These are phyloP conservation scores for Boletus pseudo-olivaceus DNA, from an alignment of 768 basidiomycete species.

Conservation along the genomic window DNA sequence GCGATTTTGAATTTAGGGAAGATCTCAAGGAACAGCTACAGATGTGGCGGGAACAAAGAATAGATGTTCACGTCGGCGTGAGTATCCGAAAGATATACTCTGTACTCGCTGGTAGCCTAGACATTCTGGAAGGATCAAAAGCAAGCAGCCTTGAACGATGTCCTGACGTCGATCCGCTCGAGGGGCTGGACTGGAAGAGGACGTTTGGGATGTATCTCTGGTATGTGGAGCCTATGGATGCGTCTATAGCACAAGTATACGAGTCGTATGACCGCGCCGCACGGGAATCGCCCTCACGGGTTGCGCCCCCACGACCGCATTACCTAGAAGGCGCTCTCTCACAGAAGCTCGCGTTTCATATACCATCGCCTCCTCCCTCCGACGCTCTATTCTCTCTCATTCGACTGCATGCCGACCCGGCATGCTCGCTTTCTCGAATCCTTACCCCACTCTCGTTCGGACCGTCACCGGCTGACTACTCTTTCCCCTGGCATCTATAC, in stretches of 20 bases:
- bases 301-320: constrained; percentile 59
- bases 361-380: constrained; percentile 41
- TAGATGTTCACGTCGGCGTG: constrained; percentile 63
- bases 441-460: constrained; percentile 74
- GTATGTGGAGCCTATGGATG: constrained; percentile 74
- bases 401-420: constrained; percentile 69
- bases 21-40: constrained; percentile 74
- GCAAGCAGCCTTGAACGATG: constrained; percentile 51
- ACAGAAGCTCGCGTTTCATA: constrained; percentile 36
- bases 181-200: constrained; percentile 90
- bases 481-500: constrained; percentile 91
- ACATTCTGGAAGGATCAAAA: constrained; percentile 51
- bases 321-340: constrained; percentile 38
- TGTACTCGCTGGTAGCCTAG: constrained; percentile 73
- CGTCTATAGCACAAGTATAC: constrained; percentile 68
- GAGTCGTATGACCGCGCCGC: constrained; percentile 50
- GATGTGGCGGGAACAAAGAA: constrained; percentile 78
- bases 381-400: constrained; percentile 86
- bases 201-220: constrained; percentile 88
- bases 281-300: constrained; percentile 36
- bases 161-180: constrained; percentile 57
- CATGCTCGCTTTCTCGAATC: constrained; percentile 62
- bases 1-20: constrained; percentile 67
- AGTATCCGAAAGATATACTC: constrained; percentile 79
- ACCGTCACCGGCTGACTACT: constrained; percentile 72